phyloP scores from a whole-genome alignment of 2,329 filamentous ascomycete species.

The Myriosclerotinia curreyana region DNA sequence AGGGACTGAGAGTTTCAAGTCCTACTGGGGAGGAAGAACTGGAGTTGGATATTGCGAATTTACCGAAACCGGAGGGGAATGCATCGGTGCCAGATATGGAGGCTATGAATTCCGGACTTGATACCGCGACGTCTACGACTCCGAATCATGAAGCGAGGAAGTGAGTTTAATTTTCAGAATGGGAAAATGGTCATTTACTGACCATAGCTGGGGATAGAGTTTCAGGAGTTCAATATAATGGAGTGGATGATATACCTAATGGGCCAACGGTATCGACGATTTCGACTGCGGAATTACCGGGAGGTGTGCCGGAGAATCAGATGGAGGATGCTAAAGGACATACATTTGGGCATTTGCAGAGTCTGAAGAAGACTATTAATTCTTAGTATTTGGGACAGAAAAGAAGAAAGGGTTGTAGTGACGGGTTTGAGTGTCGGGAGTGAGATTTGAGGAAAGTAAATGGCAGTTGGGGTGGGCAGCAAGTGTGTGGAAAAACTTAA shows the following conservation, averaged over 20 bases:
- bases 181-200: not conserved
- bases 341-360: constrained; percentile 31
- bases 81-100: constrained; percentile 29
- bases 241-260: not conserved
- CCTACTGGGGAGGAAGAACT: constrained; percentile 35
- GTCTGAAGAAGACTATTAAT: constrained; percentile 26
- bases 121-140: constrained; percentile 36
- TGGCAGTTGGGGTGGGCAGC: not conserved
- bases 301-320: constrained; percentile 43
- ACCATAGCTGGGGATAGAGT: constrained; percentile 3
- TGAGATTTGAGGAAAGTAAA: not conserved
- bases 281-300: constrained; percentile 44
- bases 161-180: constrained; percentile 22
- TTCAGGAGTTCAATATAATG: not conserved
- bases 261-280: constrained; percentile 24
- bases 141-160: constrained; percentile 27
- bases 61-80: constrained; percentile 30
- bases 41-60: constrained; percentile 24
- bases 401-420: not conserved
- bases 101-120: constrained; percentile 31
- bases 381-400: not conserved
- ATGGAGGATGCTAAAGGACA: constrained; percentile 31
- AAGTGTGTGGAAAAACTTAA: not conserved
- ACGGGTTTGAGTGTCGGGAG: not conserved
- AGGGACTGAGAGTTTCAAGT: constrained; percentile 34